Conservation (phyloP, 1,139 yeast genomes). For the Kurtzmaniella quercitrusa region DNA sequence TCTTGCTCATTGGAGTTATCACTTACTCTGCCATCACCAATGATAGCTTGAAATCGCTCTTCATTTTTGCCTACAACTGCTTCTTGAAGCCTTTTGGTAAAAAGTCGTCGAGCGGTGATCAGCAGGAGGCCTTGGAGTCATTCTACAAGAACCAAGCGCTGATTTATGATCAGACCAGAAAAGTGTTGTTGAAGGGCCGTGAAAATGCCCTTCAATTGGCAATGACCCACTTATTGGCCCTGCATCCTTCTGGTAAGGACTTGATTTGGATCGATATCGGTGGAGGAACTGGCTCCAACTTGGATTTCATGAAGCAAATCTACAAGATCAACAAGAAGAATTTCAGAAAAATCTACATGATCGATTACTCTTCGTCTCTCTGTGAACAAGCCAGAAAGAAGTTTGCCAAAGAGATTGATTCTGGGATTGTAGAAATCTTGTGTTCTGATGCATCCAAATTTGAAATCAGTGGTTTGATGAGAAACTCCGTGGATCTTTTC, state of each 20-base stretch:
- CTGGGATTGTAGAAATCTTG: conserved; percentile 59
- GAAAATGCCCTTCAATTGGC: conserved; percentile 60
- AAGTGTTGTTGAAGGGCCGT: conserved; percentile 64
- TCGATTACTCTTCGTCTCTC: conserved; percentile 73
- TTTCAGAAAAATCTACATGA: conserved; percentile 65
- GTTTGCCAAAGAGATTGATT: conserved; percentile 32
- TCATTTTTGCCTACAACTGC: conserved; percentile 50
- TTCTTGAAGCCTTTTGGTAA: conserved; percentile 64
- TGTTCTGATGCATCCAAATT: conserved; percentile 78
- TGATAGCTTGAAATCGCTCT: conserved; percentile 25
- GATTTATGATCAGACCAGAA: conserved; percentile 68
- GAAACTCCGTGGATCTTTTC: conserved; percentile 50
- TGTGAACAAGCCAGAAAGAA: conserved; percentile 67
- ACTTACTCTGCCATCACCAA: conserved; percentile 18
- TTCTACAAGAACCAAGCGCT: conserved; percentile 76
- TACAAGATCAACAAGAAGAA: conserved; percentile 40
- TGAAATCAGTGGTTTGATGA: conserved; percentile 30
- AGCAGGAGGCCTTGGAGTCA: conserved; percentile 64
- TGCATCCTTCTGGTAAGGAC: conserved; percentile 26
- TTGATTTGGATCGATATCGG: conserved; percentile 83
- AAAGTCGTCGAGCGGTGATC: conserved; percentile 40
- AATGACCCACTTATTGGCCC: conserved; percentile 44
- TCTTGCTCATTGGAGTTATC: conserved; percentile 13
- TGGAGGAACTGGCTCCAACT: conserved; percentile 82
- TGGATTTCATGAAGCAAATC: conserved; percentile 65